A percentile compares a stretch with the other conserved stretches of the same genome.
These are phyloP conservation scores for Eruca vesicaria DNA, from an alignment of 441 rosid genomes.

Conservation along the genomic window DNA sequence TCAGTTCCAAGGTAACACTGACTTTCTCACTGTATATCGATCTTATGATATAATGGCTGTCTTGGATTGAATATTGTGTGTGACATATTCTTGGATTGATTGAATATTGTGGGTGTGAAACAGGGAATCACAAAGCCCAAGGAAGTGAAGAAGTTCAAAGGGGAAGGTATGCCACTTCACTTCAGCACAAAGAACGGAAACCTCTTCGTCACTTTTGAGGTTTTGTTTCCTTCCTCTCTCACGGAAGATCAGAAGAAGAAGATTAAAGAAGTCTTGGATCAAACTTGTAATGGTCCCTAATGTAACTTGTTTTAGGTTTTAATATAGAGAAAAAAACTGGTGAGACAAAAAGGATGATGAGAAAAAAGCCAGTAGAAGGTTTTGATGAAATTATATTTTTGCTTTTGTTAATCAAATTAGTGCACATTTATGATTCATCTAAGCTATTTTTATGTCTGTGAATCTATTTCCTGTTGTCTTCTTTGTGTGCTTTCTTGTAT, in stretches of 20 bases:
- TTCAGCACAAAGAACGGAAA: constrained; percentile 83
- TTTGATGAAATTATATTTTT: constrained; percentile 10
- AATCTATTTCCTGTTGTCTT: background rate
- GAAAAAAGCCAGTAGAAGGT: constrained; percentile 13
- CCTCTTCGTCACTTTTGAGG: constrained; percentile 80
- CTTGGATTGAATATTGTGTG: background rate
- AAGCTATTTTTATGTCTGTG: background rate
- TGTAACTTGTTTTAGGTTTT: constrained; percentile 30
- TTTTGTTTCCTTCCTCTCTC: constrained; percentile 79
- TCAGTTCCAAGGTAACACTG: constrained; percentile 67
- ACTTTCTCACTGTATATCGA: background rate
- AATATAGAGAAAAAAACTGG: constrained; percentile 7
- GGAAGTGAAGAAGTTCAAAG: constrained; percentile 84
- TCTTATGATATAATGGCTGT: background rate
- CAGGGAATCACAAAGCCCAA: constrained; percentile 93
- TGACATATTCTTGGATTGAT: no score
- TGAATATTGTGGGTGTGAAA: background rate
- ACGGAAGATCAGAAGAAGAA: constrained; percentile 83
- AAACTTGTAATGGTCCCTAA: constrained; percentile 6
- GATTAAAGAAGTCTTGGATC: constrained; percentile 56
- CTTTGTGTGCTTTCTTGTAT: background rate
- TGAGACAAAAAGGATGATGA: constrained; percentile 7
- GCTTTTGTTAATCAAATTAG: constrained; percentile 19
- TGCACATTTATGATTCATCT: constrained; percentile 7
- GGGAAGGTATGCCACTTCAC: constrained; percentile 97